Base-by-base conservation (phyloP, 2,329 filamentous ascomycete genomes). In the Verticillium longisporum region DNA sequence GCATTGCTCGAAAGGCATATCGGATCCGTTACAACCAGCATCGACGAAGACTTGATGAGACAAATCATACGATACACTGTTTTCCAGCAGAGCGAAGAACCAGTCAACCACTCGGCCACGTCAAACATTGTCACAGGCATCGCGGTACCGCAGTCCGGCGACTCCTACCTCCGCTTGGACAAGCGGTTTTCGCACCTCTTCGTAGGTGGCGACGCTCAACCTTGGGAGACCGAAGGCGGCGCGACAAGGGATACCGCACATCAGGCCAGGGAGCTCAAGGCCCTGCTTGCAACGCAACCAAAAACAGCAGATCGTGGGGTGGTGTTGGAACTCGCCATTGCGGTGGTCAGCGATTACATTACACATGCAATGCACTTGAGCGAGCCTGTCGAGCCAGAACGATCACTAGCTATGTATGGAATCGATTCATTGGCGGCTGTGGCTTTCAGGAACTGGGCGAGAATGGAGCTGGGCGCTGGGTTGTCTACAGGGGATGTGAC, bases 371-470 rank as follows among this genome's bases (percentile, higher is more conserved):
- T 74, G 18, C 64, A 68, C 0, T 61, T 73, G 7, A 60, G 63
- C 1, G 65, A 67, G 18, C 60, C 66, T 1, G 65, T 74, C 56
- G 68, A 70, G 36, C 65, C 65, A 0, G 64, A 62, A 1, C 68
- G 70, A 38, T 66, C 69, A 1, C 61, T 72, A 5, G 62, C 66
- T 1, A 62, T 64, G 0, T 73, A 72, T 31, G 71, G 72, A 0
- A 57, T 72, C 1, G 71, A 74, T 36, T 73, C 68, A 0, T 56
- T 73, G 33, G 64, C 68, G 1, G 71, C 70, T 0, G 70, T 73
- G 1, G 71, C 72, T 61, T 50, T 73, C 15, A 64, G 70, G 3
- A 70, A 70, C 37, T 72, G 66, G 65, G 59, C 68, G 1, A 62
- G 66, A 1, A 61, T 60, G 6, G 63, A 69, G 61, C 59, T 72